Evolutionary conservation across 192 early-diverging fungal genomes (phyloP), one percentile per base, ranked within the genome.

Genomic region (Funneliformis mosseae): DNA sequence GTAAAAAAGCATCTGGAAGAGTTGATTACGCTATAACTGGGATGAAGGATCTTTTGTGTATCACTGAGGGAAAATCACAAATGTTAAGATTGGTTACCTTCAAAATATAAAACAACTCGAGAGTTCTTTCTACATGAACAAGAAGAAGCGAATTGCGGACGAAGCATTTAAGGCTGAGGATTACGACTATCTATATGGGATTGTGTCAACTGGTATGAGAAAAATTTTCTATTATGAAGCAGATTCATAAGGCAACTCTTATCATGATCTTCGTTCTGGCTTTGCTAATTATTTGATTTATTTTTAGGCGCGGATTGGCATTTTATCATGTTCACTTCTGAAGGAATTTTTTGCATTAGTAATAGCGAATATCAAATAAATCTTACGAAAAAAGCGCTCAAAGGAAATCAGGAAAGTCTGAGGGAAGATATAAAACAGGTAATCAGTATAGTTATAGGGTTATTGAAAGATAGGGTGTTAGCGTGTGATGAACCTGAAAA

Each of bases 291-390:
- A 21, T 27, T 66, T 66, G 25, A n/a, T 66, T 73, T 45, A 42
- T 73, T 72, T 72, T 73, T 73, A 73, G 41, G 10, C 42, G 43
- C 18, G 59, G 33, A 77, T 39, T 77, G 55, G 60, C 75, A 77
- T 61, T 77, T 77, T 25, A 77, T 77, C 1, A 63, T 63, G 27
- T 77, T 77, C 46, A 14, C 33, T 1, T 63, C 48, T 3, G 74
- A 60, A 9, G 74, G 74, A 11, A 60, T 77, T 63, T 77, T 39
- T 21, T 77, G 60, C 41, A 77, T 61, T 21, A 77, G 60, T 43
- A 62, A 77, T 39, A 77, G 60, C 18, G 75, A 77, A 63, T 63
- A 77, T 63, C 27, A 33, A 9, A 77, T 77, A 63, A 39, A 77
- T 12, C 27, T 77, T 0, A 39, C 75, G 0, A 77, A 77, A 63